Percentiles rank a stretch among this genome's conserved stretches.
Conservation (phyloP, 2,329 filamentous ascomycete genomes). For the Pseudogymnoascus sp. region DNA sequence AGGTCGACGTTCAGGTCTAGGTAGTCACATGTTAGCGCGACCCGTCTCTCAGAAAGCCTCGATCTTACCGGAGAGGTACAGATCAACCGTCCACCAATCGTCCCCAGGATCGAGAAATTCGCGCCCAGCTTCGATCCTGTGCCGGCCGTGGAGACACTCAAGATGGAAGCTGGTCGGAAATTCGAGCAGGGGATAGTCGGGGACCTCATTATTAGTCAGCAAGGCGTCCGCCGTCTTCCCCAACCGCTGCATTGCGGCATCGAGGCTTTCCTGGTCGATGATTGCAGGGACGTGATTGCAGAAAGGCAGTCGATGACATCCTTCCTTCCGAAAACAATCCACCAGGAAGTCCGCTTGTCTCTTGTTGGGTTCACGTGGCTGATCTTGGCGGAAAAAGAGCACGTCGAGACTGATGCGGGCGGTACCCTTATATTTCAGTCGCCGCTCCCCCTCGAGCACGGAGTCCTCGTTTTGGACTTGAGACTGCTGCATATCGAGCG, state of each 20-base stretch:
- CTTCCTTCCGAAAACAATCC: slow-evolving; percentile 13
- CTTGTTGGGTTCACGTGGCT: slow-evolving; percentile 14
- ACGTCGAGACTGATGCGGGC: slow-evolving; percentile 12
- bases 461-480: background rate
- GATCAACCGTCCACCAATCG: slow-evolving; percentile 15
- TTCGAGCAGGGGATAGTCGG: slow-evolving; percentile 5
- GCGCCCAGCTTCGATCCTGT: slow-evolving; percentile 15
- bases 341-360: slow-evolving; percentile 15
- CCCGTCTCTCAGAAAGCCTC: background rate
- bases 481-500: background rate
- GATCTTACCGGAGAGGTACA: slow-evolving; percentile 13
- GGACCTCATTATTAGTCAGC: slow-evolving; percentile 10
- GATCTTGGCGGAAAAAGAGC: slow-evolving; percentile 13
- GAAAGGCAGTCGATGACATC: background rate
- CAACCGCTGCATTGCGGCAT: slow-evolving; percentile 17
- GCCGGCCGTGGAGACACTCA: slow-evolving; percentile 12
- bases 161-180: background rate
- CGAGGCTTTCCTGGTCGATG: slow-evolving; percentile 24
- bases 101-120: slow-evolving; percentile 15
- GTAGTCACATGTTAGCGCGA: background rate
- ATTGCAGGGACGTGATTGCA: slow-evolving; percentile 28
- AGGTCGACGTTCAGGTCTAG: slow-evolving; percentile 25
- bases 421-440: slow-evolving; percentile 11
- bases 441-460: slow-evolving; percentile 9
- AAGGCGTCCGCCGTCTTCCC: slow-evolving; percentile 9